phyloP scores from a whole-genome alignment of 148 eudicot species.

The Dianthus caryophyllus region DNA sequence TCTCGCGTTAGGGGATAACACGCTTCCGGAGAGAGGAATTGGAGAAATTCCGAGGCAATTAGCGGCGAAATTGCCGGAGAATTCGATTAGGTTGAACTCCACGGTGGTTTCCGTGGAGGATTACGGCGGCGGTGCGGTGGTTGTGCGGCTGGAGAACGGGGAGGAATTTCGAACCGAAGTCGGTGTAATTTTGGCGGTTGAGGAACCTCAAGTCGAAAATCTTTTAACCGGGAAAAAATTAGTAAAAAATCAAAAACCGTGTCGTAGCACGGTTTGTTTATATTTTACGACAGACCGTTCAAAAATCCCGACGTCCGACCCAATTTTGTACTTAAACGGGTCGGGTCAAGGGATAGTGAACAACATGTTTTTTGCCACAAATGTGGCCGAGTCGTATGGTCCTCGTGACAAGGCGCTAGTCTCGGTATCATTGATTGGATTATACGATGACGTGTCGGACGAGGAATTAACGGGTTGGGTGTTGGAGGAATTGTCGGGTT shows the following conservation, averaged over 20 bases:
- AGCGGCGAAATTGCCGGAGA: conserved; percentile 55
- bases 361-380: conserved; percentile 90
- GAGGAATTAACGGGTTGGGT: conserved; percentile 51
- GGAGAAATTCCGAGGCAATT: conserved; percentile 78
- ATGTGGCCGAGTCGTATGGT: conserved; percentile 74
- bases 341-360: conserved; percentile 87
- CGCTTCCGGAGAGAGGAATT: conserved; percentile 77
- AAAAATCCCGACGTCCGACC: conserved; percentile 52
- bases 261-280: conserved; percentile 74
- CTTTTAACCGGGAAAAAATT: conserved; percentile 52
- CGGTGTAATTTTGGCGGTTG: conserved; percentile 85
- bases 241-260: conserved; percentile 24
- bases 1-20: conserved; percentile 73
- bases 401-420: conserved; percentile 68
- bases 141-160: conserved; percentile 48
- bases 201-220: conserved; percentile 58
- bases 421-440: conserved; percentile 81
- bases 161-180: conserved; percentile 47
- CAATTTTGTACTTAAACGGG: conserved; percentile 72
- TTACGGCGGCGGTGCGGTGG: conserved; percentile 17
- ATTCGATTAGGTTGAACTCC: conserved; percentile 54
- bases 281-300: conserved; percentile 50
- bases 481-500: conserved; percentile 53
- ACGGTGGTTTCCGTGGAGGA: conserved; percentile 41
- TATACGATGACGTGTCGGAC: conserved; percentile 45